phyloP scores from a whole-genome alignment of 2,329 filamentous ascomycete genomes.

The Ciborinia camelliae region DNA sequence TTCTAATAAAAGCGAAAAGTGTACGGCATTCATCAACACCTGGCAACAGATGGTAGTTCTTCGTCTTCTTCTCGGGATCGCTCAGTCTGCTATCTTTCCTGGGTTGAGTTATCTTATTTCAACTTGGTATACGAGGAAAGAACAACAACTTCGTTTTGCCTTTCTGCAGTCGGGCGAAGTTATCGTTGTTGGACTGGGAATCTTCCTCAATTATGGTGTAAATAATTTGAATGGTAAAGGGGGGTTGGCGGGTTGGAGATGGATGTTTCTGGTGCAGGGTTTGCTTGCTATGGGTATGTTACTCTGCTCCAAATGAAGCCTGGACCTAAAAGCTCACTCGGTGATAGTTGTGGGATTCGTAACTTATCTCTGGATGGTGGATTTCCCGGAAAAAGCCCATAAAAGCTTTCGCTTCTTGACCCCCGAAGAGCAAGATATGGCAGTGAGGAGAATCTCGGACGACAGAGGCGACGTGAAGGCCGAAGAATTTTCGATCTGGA shows the following conservation, averaged over 20 bases:
- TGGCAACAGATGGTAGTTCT: constrained; percentile 70
- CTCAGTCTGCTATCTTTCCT: constrained; percentile 55
- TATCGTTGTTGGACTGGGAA: constrained; percentile 47
- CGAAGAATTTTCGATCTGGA: constrained; percentile 57
- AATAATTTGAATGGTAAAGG: constrained; percentile 57
- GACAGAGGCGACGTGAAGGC: constrained; percentile 55
- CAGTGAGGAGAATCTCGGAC: constrained; percentile 50
- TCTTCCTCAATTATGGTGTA: constrained; percentile 57
- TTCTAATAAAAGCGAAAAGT: constrained; percentile 33
- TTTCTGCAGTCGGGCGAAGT: constrained; percentile 65
- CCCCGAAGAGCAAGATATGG: constrained; percentile 48
- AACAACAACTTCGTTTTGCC: constrained; percentile 54
- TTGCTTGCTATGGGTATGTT: constrained; percentile 48
- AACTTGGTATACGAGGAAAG: constrained; percentile 37
- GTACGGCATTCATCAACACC: constrained; percentile 63
- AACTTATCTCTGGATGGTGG: constrained; percentile 59
- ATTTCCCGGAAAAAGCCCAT: constrained; percentile 58
- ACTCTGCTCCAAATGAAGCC: background rate
- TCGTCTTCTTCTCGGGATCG: constrained; percentile 61
- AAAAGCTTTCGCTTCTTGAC: constrained; percentile 54
- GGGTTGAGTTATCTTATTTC: constrained; percentile 49
- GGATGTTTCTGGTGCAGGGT: constrained; percentile 57
- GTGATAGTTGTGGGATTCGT: constrained; percentile 45
- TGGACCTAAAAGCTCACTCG: background rate
- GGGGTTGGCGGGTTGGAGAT: constrained; percentile 58